phyloP scores from a whole-genome alignment of 805 yeast species.

The Cyberlindnera veronae region DNA sequence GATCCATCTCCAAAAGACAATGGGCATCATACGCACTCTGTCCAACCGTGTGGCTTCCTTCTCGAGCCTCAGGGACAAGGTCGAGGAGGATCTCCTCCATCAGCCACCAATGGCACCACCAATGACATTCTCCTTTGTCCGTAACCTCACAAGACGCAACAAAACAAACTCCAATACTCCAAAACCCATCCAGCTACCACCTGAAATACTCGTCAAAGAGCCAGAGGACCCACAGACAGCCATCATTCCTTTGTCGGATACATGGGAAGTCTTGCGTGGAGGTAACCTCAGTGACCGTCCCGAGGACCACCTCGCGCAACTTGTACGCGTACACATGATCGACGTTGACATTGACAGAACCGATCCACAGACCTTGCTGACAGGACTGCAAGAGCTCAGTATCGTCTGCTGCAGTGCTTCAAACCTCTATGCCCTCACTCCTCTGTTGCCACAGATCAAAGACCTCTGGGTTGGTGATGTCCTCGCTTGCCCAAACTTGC shows the following conservation, averaged over 20 bases:
- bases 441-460: conserved; percentile 4
- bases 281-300: conserved; percentile 6
- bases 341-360: conserved; percentile 4
- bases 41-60: conserved; percentile 1
- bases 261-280: conserved; percentile 1
- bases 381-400: conserved; percentile 2
- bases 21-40: background rate
- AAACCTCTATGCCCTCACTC: conserved; percentile 1
- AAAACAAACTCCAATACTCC: background rate
- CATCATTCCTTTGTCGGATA: background rate
- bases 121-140: background rate
- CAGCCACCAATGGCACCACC: background rate
- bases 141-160: no score
- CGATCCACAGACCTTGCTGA: conserved; percentile 1
- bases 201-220: background rate
- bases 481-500: background rate
- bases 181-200: background rate
- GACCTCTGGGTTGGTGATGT: conserved; percentile 6
- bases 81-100: background rate
- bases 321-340: conserved; percentile 1
- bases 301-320: background rate
- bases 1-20: no score
- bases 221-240: no score
- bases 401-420: conserved; percentile 1
- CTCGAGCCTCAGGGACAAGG: conserved; percentile 3